Percentiles rank a stretch among this genome's conserved stretches.
Evolutionary conservation across 2,329 filamentous ascomycete genomes (phyloP).

Genomic region (Elsinoe fawcettii): DNA sequence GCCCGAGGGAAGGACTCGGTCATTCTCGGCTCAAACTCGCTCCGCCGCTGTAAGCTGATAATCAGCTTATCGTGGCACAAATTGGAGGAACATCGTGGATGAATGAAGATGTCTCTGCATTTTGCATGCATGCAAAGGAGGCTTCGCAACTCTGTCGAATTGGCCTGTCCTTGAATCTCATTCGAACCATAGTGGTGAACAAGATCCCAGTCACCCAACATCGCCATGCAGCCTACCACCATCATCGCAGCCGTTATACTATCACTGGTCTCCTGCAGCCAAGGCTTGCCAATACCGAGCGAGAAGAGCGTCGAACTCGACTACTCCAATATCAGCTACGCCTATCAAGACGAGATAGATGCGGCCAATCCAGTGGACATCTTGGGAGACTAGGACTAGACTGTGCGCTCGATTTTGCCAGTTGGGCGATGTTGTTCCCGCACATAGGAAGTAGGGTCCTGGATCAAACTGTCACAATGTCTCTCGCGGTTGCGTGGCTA

Average conservation of each 20-base stretch:
- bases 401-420: background rate
- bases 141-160: too few relatives aligned
- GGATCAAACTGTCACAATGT: too few relatives aligned
- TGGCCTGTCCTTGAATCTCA: too few relatives aligned
- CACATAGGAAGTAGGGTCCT: too few relatives aligned
- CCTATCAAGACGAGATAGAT: conserved; percentile 6
- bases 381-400: background rate
- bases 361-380: background rate
- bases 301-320: background rate
- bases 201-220: background rate
- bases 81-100: too few relatives aligned
- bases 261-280: background rate
- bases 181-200: background rate
- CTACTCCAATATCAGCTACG: background rate
- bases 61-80: too few relatives aligned
- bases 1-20: background rate
- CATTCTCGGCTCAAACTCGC: background rate
- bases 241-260: background rate
- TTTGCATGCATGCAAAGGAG: too few relatives aligned
- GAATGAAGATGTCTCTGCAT: too few relatives aligned
- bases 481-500: too few relatives aligned
- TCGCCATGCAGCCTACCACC: background rate
- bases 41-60: background rate
- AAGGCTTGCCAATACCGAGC: background rate
- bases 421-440: too few relatives aligned